Evolutionary conservation across 148 eudicot genomes (phyloP).

Genomic region (Fagopyrum tataricum): DNA sequence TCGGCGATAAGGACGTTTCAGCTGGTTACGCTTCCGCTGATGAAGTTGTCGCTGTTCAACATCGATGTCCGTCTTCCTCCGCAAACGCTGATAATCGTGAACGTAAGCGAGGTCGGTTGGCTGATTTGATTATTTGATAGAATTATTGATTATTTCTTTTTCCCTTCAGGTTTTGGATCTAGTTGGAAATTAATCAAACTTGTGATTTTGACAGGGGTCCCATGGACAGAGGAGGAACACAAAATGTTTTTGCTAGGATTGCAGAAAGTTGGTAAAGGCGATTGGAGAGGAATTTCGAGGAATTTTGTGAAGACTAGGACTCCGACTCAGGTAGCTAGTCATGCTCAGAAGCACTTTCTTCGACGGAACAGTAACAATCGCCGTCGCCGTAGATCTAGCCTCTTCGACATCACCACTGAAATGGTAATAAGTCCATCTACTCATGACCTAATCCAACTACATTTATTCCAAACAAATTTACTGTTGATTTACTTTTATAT

Average conservation of each 20-base stretch:
- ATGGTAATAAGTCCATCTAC: slow-evolving; percentile 21
- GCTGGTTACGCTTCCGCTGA: slow-evolving; percentile 54
- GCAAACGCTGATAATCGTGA: slow-evolving; percentile 23
- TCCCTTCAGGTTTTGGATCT: background rate
- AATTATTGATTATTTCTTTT: background rate
- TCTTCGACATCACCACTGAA: slow-evolving; percentile 52
- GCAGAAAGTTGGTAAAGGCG: slow-evolving; percentile 48
- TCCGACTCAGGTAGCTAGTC: slow-evolving; percentile 53
- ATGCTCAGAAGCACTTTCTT: slow-evolving; percentile 53
- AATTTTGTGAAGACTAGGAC: slow-evolving; percentile 53
- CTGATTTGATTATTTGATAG: background rate
- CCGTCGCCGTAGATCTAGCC: slow-evolving; percentile 52
- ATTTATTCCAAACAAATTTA: background rate
- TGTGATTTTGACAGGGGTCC: slow-evolving; percentile 34
- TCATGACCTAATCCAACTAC: background rate
- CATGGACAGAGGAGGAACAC: slow-evolving; percentile 63
- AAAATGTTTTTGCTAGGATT: slow-evolving; percentile 45
- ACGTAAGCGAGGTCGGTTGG: slow-evolving; percentile 47
- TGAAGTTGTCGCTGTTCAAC: slow-evolving; percentile 27
- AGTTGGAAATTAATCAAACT: background rate
- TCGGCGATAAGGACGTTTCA: slow-evolving; percentile 2
- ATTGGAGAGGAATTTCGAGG: slow-evolving; percentile 54
- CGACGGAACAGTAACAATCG: slow-evolving; percentile 37
- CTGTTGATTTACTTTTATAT: background rate
- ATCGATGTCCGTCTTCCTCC: slow-evolving; percentile 14